Evolutionary conservation across 768 basidiomycete genomes (phyloP).

Genomic region (Leccinellum luteum): DNA sequence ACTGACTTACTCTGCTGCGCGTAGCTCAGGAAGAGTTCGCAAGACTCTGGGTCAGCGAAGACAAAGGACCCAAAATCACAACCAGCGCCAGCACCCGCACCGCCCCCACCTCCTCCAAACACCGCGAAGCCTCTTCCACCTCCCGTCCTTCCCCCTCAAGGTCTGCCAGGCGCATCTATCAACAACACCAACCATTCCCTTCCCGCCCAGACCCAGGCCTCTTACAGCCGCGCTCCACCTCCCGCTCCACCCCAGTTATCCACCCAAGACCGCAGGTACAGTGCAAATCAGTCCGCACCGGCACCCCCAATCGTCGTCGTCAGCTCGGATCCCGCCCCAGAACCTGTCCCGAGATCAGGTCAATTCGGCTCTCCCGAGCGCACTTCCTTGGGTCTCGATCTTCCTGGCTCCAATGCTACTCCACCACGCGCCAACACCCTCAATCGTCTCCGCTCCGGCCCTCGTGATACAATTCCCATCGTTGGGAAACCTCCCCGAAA

Average conservation of each 20-base stretch:
- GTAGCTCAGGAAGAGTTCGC: conserved; percentile 69
- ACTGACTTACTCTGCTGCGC: conserved; percentile 11
- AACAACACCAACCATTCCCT: conserved; percentile 40
- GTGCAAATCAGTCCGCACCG: conserved; percentile 40
- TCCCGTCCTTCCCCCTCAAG: conserved; percentile 39
- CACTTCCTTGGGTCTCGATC: conserved; percentile 46
- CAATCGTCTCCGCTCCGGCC: conserved; percentile 73
- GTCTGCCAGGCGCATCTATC: conserved; percentile 36
- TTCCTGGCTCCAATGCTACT: conserved; percentile 40
- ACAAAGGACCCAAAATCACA: conserved; percentile 58
- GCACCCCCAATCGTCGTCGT: conserved; percentile 87
- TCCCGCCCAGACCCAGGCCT: conserved; percentile 37
- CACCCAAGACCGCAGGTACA: conserved; percentile 60
- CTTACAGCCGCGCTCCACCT: conserved; percentile 44
- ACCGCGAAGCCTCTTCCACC: conserved; percentile 63
- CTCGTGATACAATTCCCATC: conserved; percentile 96
- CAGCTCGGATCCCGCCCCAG: conserved; percentile 62
- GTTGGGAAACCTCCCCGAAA: conserved; percentile 96
- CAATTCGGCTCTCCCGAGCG: conserved; percentile 49
- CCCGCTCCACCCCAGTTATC: conserved; percentile 38
- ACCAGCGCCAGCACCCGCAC: conserved; percentile 36
- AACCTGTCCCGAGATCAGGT: conserved; percentile 41
- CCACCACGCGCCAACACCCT: conserved; percentile 69
- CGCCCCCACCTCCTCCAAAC: conserved; percentile 64
- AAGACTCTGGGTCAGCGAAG: conserved; percentile 66